phyloP scores from a whole-genome alignment of 192 early-diverging fungal species.

The Backusella tarrabulga region DNA sequence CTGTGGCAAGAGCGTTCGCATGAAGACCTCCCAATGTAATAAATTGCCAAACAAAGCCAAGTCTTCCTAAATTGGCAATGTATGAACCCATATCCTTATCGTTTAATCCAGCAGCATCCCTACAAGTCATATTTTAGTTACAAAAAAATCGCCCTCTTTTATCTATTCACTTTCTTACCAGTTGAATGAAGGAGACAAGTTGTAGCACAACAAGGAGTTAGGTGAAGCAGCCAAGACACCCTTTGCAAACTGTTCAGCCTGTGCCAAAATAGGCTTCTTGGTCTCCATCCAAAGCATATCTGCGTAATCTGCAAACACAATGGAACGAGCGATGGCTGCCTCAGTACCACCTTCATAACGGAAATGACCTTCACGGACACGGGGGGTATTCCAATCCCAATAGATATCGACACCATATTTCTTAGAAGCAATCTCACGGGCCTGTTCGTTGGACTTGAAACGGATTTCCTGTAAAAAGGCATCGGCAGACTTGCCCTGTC shows the following conservation, averaged over 20 bases:
- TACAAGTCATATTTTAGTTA: background rate
- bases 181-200: slow-evolving; percentile 97
- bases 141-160: background rate
- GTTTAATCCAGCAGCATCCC: slow-evolving; percentile 82
- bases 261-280: slow-evolving; percentile 87
- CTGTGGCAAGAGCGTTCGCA: slow-evolving; percentile 83
- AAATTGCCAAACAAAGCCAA: slow-evolving; percentile 98
- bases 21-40: slow-evolving; percentile 96
- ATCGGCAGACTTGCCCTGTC: slow-evolving; percentile 48
- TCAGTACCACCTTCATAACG: slow-evolving; percentile 95
- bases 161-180: slow-evolving; percentile 60
- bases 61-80: slow-evolving; percentile 77
- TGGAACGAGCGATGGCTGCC: slow-evolving; percentile 79
- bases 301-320: slow-evolving; percentile 86
- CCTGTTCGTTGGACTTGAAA: slow-evolving; percentile 78
- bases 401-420: slow-evolving; percentile 65
- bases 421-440: slow-evolving; percentile 72
- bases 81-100: slow-evolving; percentile 88
- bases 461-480: slow-evolving; percentile 36
- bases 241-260: slow-evolving; percentile 87
- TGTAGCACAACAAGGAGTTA: slow-evolving; percentile 89
- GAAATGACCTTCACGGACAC: slow-evolving; percentile 95
- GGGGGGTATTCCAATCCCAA: slow-evolving; percentile 90
- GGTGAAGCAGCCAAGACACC: slow-evolving; percentile 82
- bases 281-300: slow-evolving; percentile 98